Evolutionary conservation across 2,329 filamentous ascomycete genomes (phyloP), one percentile per base, ranked within the genome.

Genomic region (Curvularia hawaiiensis): DNA sequence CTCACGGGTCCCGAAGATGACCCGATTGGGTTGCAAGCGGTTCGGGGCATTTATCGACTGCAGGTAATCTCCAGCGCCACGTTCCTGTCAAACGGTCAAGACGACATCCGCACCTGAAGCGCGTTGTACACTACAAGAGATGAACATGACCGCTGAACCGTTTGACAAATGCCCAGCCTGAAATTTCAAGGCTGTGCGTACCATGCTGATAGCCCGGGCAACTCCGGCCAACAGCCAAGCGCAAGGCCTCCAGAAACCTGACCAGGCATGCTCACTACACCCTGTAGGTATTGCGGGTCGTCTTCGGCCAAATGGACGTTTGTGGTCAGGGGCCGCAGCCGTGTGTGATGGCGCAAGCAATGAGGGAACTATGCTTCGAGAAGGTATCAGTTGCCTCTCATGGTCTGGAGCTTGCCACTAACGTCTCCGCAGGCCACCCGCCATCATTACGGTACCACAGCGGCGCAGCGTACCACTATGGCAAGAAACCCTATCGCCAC

Each of bases 21-120:
- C 24, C 51, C 55, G 55, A 50, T 58, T 54, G 51, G 51, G 43
- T 33, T 30, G n/a, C 12, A 35, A 28, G 55, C 10, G n/a, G 22
- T 22, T 26, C n/a, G 18, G 45, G 35, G 38, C 6, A 50, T n/a
- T 45, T 11, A n/a, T 18, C 46, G 20, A 8, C 51, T 20, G 24
- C 51, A 40, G 20, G 26, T 26, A 16, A 35, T 24, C 26, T n/a
- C 3, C 47, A 22, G 30, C 20, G 48, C 33, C 48, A 46, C 41
- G 28, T 38, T 28, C 16, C 24, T 44, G 3, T 31, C 53, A 31
- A 44, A 12, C 16, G 16, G 33, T 9, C 16, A 40, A 20, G 47
- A 40, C 9, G n/a, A n/a, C n/a, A 30, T 35, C 18, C n/a, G 30
- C 30, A 35, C 38, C 10, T n/a, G 30, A 31, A 31, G 30, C 12